Evolutionary conservation across 1,139 yeast species (phyloP), one percentile per base, ranked within the genome.

Genomic region (Saccharomyces hybrid): DNA sequence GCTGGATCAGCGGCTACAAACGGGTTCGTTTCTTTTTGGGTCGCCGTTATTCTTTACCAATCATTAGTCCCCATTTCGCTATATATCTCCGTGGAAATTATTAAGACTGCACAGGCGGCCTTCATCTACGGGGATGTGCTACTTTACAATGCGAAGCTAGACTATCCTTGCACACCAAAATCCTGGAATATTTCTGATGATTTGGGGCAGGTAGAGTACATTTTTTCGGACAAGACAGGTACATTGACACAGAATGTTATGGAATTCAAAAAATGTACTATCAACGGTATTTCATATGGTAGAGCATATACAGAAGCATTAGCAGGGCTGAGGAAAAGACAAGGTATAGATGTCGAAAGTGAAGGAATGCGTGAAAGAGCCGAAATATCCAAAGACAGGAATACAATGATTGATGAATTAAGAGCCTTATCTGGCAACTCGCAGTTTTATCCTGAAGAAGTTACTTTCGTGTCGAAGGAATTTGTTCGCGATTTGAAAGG

Each of bases 121-220:
- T 93, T 93, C 75, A 93, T 93, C 62, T 90, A 84, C 70, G 85
- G 95, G 3, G 99, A 93, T 73, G 80, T 82, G 49, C 78, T 85
- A 65, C 86, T 93, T 90, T 93, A 90, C 71, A 86, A 91, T 67
- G 87, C 81, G 52, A 83, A 78, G 58, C 75, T 93, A 60, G 96
- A 93, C 70, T 91, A 88, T 68, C 97, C 98, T 0, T 93, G 99
- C 72, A 83, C 93, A 4, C 98, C 99, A 7, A 91, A 93, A 69
- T 81, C 96, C 0, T 93, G 99, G 99, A 89, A 87, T 68, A 91
- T 93, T 54, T 89, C 97, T 11, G 99, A 93, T 73, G 99, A 93
- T 71, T 77, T 93, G 66, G 99, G 99, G 32, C 99, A 93, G 72
- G 87, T 93, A 64, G 98, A 93, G 71, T 93, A 91, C 68, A 84